A percentile compares a stretch with the other conserved stretches of the same genome.
phyloP scores from a whole-genome alignment of 2,329 filamentous ascomycete genomes.

The Colletotrichum eremochloae region DNA sequence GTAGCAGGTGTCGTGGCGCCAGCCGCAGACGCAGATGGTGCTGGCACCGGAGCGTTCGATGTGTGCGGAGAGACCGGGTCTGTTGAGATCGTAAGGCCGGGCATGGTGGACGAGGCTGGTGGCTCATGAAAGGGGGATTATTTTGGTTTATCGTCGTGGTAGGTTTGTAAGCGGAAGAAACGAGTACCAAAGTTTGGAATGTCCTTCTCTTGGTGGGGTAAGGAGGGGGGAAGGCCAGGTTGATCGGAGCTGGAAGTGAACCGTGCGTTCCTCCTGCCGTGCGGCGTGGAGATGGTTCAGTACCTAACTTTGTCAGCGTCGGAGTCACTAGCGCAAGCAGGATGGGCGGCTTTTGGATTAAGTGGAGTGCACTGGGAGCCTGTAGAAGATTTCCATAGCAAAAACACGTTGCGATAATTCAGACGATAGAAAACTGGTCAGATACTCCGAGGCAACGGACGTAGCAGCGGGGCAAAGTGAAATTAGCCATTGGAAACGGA shows the following conservation, averaged over 20 bases:
- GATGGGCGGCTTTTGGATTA: conserved; percentile 15
- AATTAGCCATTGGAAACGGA: neutral
- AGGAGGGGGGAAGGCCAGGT: conserved; percentile 21
- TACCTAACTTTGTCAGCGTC: conserved; percentile 35
- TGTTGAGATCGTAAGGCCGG: conserved; percentile 48
- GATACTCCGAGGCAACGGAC: conserved; percentile 9
- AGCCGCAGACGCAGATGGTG: conserved; percentile 21
- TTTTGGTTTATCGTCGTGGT: conserved; percentile 14
- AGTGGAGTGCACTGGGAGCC: neutral
- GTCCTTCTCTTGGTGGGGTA: conserved; percentile 35
- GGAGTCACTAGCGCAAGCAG: conserved; percentile 8
- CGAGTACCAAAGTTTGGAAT: conserved; percentile 12
- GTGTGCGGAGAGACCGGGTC: conserved; percentile 43
- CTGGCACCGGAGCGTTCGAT: conserved; percentile 40
- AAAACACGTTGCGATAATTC: conserved; percentile 6
- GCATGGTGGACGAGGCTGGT: conserved; percentile 46
- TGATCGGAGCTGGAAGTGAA: conserved; percentile 31
- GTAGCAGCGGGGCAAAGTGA: neutral
- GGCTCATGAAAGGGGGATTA: neutral
- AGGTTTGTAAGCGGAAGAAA: conserved; percentile 18
- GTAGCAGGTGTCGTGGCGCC: conserved; percentile 13
- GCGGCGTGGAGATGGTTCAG: conserved; percentile 11
- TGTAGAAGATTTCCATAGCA: neutral
- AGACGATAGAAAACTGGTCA: neutral
- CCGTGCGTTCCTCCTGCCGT: conserved; percentile 21